Evolutionary conservation across 305 asterid species (phyloP), one percentile per base, ranked within the genome.

Genomic region (Andrographis paniculata): DNA sequence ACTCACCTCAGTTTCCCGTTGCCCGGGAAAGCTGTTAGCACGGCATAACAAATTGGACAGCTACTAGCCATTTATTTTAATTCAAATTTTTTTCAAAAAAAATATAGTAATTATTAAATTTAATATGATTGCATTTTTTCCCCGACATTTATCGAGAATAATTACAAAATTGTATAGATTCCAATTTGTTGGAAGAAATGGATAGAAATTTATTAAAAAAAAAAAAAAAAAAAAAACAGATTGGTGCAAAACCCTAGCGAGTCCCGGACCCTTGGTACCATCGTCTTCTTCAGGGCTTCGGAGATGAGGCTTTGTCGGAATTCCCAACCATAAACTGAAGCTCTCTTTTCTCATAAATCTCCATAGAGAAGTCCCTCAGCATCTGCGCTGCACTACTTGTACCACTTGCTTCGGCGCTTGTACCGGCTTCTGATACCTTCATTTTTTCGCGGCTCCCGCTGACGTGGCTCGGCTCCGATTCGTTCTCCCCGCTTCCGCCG

Each of bases 261-360:
- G 10, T 37, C 4, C 10, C 15, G 37, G 47, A 42, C 28, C 19
- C 10, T 28, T 43, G 42, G 13, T 50, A 20, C 3, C 48, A 6
- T 23, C 9, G 9, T 1, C 14, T 38, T 36, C 35, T 52, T 55
- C 45, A 75, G 53, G 80, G 60, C 61, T 71, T 66, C 14, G 79
- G 64, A 19, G 87, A 64, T n/a, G 78, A 62, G 27, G 61, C 39
- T 14, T 56, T 17, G 16, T 56, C 62, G 13, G 59, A 63, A 51
- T 48, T 52, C 45, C 48, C 75, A 48, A 38, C 89, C 93, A 86
- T 75, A 55, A 86, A 77, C 62, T 86, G 94, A 63, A 77, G 88
- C 67, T 86, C 96, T 55, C 64, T 86, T 58, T 72, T 86, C 19
- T 79, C 85, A 42, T 64, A 81, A 24, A 65, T 60, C 83, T 67